Evolutionary conservation across 164 flowering plant genomes (phyloP).

Genomic region (Taxillus chinensis): DNA sequence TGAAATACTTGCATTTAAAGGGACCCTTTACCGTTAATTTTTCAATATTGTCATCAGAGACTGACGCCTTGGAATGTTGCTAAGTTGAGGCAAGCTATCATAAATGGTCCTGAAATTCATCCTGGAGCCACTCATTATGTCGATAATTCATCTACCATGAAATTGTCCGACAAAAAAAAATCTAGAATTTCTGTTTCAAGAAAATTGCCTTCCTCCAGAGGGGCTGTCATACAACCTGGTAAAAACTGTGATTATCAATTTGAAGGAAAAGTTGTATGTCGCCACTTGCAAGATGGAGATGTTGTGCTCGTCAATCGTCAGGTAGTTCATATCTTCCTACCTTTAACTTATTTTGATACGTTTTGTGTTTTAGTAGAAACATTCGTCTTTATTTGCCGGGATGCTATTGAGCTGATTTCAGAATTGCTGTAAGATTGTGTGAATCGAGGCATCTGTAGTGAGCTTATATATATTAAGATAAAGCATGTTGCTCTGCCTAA

Average conservation of each 20-base stretch:
- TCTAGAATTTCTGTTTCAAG: slow-evolving; percentile 48
- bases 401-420: neutral
- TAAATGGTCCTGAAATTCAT: slow-evolving; percentile 77
- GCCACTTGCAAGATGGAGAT: slow-evolving; percentile 93
- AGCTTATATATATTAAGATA: too few species aligned
- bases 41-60: slow-evolving; percentile 35
- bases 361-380: neutral
- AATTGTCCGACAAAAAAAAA: slow-evolving; percentile 26
- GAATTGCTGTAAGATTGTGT: too few species aligned
- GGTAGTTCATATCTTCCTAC: slow-evolving; percentile 27
- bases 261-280: slow-evolving; percentile 77
- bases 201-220: slow-evolving; percentile 73
- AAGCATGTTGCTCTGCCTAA: too few species aligned
- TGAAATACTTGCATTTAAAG: too few species aligned
- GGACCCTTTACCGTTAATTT: neutral
- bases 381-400: neutral
- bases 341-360: neutral
- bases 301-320: slow-evolving; percentile 92
- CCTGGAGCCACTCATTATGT: slow-evolving; percentile 83
- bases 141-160: slow-evolving; percentile 34
- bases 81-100: slow-evolving; percentile 60
- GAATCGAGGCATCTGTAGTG: too few species aligned
- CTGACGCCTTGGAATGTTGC: slow-evolving; percentile 86
- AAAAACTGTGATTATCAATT: slow-evolving; percentile 34
- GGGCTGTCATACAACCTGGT: slow-evolving; percentile 44